Conservation (phyloP, 305 asterid species). For the Fraxinus baroniana region DNA sequence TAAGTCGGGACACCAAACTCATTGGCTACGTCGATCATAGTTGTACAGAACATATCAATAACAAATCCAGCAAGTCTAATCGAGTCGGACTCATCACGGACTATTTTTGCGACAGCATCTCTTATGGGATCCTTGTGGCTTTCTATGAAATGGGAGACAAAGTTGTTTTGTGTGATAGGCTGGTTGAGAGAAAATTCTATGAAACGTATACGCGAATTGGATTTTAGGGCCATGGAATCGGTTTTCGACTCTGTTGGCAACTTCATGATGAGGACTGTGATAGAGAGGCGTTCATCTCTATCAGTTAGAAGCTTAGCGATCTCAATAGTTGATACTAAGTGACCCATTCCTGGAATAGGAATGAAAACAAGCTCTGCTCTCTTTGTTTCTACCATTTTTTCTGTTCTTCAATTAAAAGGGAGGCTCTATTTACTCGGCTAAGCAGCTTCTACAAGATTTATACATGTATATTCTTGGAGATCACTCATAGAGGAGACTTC, state of each 20-base stretch:
- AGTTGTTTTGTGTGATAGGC: background rate
- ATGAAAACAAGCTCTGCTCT: too few relatives aligned
- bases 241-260: conserved; percentile 2
- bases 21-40: conserved; percentile 35
- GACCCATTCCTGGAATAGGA: conserved; percentile 17
- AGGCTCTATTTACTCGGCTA: background rate
- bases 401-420: background rate
- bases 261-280: conserved; percentile 32
- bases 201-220: conserved; percentile 22
- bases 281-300: conserved; percentile 31
- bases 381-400: background rate
- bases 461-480: background rate
- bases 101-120: background rate
- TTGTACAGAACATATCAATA: conserved; percentile 34
- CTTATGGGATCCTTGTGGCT: conserved; percentile 22
- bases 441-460: background rate
- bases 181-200: conserved; percentile 18
- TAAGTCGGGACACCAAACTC: conserved; percentile 28
- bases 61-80: conserved; percentile 31
- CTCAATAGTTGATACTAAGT: conserved; percentile 30
- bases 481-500: background rate
- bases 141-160: background rate
- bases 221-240: background rate
- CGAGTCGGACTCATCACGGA: background rate
- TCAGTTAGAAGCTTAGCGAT: conserved; percentile 32